phyloP scores from a whole-genome alignment of 306 rosid species.

The Medicago ruthenica region DNA sequence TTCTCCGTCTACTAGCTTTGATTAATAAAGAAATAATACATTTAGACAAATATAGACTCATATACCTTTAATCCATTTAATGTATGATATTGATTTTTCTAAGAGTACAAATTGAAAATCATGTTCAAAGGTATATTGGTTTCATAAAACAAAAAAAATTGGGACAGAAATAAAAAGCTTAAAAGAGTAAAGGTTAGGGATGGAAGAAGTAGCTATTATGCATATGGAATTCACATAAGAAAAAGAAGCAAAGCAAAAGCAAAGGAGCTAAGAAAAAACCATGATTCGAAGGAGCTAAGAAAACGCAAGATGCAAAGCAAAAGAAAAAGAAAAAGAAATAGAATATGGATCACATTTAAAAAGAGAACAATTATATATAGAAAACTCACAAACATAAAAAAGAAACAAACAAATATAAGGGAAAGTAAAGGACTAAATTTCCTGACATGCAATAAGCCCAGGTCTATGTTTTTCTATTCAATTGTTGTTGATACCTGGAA shows the following conservation, averaged over 20 bases:
- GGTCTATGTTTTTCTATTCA: conserved; percentile 11
- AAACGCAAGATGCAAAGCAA: no score
- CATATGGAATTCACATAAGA: not conserved
- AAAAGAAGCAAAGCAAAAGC: conserved; percentile 9
- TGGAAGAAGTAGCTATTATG: not conserved
- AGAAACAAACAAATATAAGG: conserved; percentile 18
- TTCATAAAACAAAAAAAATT: not conserved
- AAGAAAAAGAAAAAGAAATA: not conserved
- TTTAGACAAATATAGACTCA: not conserved
- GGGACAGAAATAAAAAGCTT: not conserved
- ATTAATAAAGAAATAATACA: not conserved
- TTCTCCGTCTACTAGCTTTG: no score
- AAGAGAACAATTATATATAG: no score
- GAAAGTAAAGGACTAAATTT: conserved; percentile 26
- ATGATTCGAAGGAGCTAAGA: conserved; percentile 26
- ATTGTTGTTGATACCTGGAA: conserved; percentile 58
- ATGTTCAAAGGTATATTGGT: not conserved
- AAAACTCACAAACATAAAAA: not conserved
- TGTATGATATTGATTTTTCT: not conserved
- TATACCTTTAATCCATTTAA: not conserved
- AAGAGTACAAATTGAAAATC: not conserved
- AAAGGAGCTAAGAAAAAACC: no score
- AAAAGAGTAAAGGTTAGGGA: not conserved
- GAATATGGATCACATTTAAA: no score
- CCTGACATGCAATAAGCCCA: not conserved